Evolutionary conservation across 2,329 filamentous ascomycete genomes (phyloP).

Genomic region (Coniochaeta prunicola): DNA sequence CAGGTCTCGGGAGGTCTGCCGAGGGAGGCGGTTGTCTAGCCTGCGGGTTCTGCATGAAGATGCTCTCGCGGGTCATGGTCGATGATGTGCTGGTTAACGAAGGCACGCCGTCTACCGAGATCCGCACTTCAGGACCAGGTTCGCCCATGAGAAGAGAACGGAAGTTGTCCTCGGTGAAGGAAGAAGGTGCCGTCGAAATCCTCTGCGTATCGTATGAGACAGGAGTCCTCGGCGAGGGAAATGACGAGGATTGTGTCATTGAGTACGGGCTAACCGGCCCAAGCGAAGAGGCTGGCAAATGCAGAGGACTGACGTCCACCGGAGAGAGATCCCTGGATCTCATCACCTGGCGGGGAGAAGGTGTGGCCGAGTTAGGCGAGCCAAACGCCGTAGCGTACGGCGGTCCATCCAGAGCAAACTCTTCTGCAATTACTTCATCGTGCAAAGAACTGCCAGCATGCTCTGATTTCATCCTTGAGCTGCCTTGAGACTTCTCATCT

Average conservation of each 20-base stretch:
- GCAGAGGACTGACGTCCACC: conserved; percentile 41
- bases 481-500: conserved; percentile 25
- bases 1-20: conserved; percentile 31
- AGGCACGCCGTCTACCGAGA: conserved; percentile 65
- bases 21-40: conserved; percentile 35
- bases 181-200: conserved; percentile 69
- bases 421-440: conserved; percentile 44
- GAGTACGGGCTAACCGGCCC: conserved; percentile 58
- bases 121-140: conserved; percentile 62
- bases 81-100: conserved; percentile 71
- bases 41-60: conserved; percentile 32
- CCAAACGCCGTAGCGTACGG: conserved; percentile 20
- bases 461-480: conserved; percentile 37
- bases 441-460: conserved; percentile 42
- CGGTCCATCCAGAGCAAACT: conserved; percentile 23
- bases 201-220: conserved; percentile 65
- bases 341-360: conserved; percentile 35
- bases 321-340: conserved; percentile 39
- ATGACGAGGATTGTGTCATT: conserved; percentile 56
- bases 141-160: conserved; percentile 67
- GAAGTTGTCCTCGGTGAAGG: conserved; percentile 64
- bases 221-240: conserved; percentile 62
- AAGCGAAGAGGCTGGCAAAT: conserved; percentile 34
- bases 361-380: conserved; percentile 25
- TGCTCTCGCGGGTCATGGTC: conserved; percentile 66